Conservation (phyloP, 2,329 filamentous ascomycete genomes). For the Ceratocystis cacaofunesta region DNA sequence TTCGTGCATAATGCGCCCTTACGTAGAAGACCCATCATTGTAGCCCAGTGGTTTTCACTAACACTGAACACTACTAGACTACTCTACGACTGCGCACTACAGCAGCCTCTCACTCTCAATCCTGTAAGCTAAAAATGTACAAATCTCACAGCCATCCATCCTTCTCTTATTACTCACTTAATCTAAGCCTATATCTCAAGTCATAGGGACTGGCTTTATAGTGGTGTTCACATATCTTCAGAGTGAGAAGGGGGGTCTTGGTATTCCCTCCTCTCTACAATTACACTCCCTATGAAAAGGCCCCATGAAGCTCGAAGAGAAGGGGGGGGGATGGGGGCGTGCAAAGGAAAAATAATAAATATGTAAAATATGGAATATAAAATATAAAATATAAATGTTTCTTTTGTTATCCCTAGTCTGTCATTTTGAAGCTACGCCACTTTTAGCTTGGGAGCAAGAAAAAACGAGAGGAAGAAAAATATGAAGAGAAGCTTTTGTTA, state of each 20-base stretch:
- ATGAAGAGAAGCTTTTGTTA: no score
- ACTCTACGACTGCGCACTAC: not conserved
- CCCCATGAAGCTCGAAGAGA: not conserved
- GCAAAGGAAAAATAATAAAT: not conserved
- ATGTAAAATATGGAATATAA: not conserved
- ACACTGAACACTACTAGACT: no score
- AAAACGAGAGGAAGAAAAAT: not conserved
- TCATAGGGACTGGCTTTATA: not conserved
- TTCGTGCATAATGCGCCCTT: not conserved
- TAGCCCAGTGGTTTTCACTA: no score
- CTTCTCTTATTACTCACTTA: not conserved
- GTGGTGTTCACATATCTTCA: not conserved
- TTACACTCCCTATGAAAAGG: no score
- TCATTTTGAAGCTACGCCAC: slow-evolving; percentile 1
- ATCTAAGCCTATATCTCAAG: not conserved
- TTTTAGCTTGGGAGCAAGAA: not conserved
- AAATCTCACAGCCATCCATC: not conserved
- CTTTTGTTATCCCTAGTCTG: not conserved
- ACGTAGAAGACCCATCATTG: not conserved
- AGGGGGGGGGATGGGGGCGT: not conserved
- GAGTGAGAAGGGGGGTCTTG: not conserved
- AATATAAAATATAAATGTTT: not conserved
- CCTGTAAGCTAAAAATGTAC: not conserved
- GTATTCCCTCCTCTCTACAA: not conserved
- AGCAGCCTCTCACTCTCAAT: not conserved